These are phyloP conservation scores for Chalciporus chontae DNA, from an alignment of 768 basidiomycete species.

Conservation along the genomic window DNA sequence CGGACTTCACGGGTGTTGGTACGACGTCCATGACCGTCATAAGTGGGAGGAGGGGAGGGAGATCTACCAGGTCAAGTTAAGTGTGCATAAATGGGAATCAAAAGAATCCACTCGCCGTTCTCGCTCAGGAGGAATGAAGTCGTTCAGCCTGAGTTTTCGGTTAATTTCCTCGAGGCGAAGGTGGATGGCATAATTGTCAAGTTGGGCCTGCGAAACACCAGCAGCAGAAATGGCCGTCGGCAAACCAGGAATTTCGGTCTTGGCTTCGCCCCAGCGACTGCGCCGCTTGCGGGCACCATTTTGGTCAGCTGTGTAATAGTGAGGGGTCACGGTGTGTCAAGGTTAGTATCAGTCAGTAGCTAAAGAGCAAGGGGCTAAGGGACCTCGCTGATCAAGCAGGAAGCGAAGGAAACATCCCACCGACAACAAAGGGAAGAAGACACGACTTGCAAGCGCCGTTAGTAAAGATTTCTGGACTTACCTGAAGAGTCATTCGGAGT, in stretches of 20 bases:
- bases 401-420: conserved; percentile 25
- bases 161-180: conserved; percentile 97
- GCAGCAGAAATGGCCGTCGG: conserved; percentile 92
- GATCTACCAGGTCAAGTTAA: conserved; percentile 52
- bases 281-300: conserved; percentile 92
- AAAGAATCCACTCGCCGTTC: conserved; percentile 56
- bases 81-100: not conserved
- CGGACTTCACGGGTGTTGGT: conserved; percentile 99
- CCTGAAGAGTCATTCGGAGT: conserved; percentile 68
- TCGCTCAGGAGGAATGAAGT: conserved; percentile 92
- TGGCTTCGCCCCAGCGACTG: conserved; percentile 96
- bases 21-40: conserved; percentile 95
- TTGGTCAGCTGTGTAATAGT: conserved; percentile 61
- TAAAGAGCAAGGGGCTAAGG: conserved; percentile 34
- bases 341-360: conserved; percentile 55
- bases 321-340: conserved; percentile 38
- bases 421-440: conserved; percentile 34
- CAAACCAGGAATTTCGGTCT: conserved; percentile 85
- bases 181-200: conserved; percentile 97
- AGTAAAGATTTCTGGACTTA: conserved; percentile 51
- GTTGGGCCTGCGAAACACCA: conserved; percentile 91
- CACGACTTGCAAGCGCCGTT: conserved; percentile 36
- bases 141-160: conserved; percentile 87
- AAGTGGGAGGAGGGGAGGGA: conserved; percentile 94
- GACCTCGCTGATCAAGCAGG: conserved; percentile 30